Percentiles rank a stretch among this genome's conserved stretches.
Conservation (phyloP, 2,329 filamentous ascomycete species). For the Fusarium torreyae region DNA sequence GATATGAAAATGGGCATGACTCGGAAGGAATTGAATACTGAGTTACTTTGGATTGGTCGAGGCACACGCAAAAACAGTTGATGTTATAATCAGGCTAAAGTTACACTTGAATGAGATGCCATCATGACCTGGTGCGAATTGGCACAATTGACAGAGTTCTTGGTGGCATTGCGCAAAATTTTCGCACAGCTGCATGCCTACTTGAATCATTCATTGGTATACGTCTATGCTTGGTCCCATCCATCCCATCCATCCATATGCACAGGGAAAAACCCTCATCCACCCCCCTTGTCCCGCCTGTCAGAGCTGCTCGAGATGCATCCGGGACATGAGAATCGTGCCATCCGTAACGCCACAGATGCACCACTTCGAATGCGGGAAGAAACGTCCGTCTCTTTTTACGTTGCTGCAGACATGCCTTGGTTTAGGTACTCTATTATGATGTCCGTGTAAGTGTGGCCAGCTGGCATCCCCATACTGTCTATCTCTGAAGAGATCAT, state of each 20-base stretch:
- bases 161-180: slow-evolving; percentile 27
- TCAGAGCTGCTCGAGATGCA: slow-evolving; percentile 40
- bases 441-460: slow-evolving; percentile 15
- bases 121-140: slow-evolving; percentile 46
- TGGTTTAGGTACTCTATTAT: slow-evolving; percentile 30
- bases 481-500: slow-evolving; percentile 14
- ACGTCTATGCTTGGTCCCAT: slow-evolving; percentile 14
- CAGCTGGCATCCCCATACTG: slow-evolving; percentile 6
- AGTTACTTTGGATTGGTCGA: slow-evolving; percentile 21
- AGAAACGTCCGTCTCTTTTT: slow-evolving; percentile 21
- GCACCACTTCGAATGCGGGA: slow-evolving; percentile 17
- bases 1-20: slow-evolving; percentile 37
- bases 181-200: slow-evolving; percentile 21
- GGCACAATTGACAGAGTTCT: slow-evolving; percentile 41
- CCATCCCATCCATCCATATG: slow-evolving; percentile 1
- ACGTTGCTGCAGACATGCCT: slow-evolving; percentile 33
- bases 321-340: slow-evolving; percentile 46
- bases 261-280: slow-evolving; percentile 22
- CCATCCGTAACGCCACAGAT: slow-evolving; percentile 50
- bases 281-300: slow-evolving; percentile 21
- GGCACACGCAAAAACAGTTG: slow-evolving; percentile 16
- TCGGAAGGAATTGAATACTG: slow-evolving; percentile 31
- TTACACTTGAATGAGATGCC: slow-evolving; percentile 40
- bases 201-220: slow-evolving; percentile 33
- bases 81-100: slow-evolving; percentile 29